Evolutionary conservation across 2,329 filamentous ascomycete species (phyloP), one percentile per base, ranked within the genome.

Genomic region (Sclerotinia trifoliorum): DNA sequence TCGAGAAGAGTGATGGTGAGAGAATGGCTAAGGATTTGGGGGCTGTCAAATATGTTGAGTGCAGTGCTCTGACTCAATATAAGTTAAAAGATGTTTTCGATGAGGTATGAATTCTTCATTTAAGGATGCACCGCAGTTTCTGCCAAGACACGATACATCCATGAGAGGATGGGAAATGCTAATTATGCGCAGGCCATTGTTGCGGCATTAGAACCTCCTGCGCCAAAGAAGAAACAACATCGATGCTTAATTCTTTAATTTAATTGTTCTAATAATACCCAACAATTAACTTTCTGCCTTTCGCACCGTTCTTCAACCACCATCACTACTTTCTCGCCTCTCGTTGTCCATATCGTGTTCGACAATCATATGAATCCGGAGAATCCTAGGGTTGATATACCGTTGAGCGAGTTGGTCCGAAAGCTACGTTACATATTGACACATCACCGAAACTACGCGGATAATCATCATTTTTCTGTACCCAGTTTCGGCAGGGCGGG

Each of bases 71-170:
- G 80, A 98, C 95, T 71, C 95, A 99, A 83, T 97, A 94, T 83
- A 97, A 97, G 83, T 83, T 99, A 73, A 99, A 99, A 85, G 95
- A 98, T 78, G 95, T 99, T 24, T 99, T 99, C 81, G 95, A 99
- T 77, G 95, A 98, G 91, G 94, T 97, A 86, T 75, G 86, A 48
- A 46, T 24, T 39, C 8, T 26, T 5, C 7, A 56, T 56, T 44
- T 7, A 26, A 10, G n/a, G 11, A 51, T 51, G 48, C 49, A 49
- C 19, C 24, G 19, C n/a, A 17, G 11, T 55, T 44, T 66, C 64
- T 61, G 21, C 55, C 55, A 10, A 56, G 62, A 29, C 32, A 56
- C 32, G 32, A 56, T 24, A 6, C 32, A 26, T 51, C 24, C n/a
- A 26, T 62, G 29, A 24, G 95, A 98, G 77, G 94, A 98, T 91